Evolutionary conservation across 371 early-diverging fungal species (phyloP).

Genomic region (Actinomortierella ambigua): DNA sequence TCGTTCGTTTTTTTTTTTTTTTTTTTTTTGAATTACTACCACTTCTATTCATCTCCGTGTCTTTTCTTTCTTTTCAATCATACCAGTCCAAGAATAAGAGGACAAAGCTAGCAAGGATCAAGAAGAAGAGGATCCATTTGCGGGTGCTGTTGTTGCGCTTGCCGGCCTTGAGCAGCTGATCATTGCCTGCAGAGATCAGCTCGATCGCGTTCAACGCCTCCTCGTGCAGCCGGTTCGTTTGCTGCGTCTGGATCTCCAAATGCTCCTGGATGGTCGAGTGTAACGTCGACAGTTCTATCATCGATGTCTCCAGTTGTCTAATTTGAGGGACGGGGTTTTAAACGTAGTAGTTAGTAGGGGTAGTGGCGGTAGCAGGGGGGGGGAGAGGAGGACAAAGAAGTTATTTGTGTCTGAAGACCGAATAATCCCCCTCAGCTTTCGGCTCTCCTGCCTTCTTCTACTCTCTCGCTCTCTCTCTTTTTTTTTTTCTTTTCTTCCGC

Average conservation of each 20-base stretch:
- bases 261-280: constrained; percentile 73
- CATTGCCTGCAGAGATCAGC: constrained; percentile 67
- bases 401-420: too few species aligned
- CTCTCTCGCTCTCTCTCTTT: too few species aligned
- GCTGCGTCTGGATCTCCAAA: constrained; percentile 67
- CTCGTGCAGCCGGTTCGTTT: constrained; percentile 74
- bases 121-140: constrained; percentile 71
- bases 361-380: too few species aligned
- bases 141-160: constrained; percentile 67
- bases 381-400: too few species aligned
- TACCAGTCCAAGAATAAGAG: constrained; percentile 80
- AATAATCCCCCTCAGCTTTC: too few species aligned
- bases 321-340: too few species aligned
- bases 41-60: too few species aligned
- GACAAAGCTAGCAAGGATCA: constrained; percentile 72
- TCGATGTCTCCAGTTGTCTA: constrained; percentile 68
- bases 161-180: constrained; percentile 61
- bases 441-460: too few species aligned
- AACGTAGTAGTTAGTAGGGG: too few species aligned
- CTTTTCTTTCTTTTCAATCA: constrained; percentile 47
- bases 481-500: too few species aligned
- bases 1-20: too few species aligned
- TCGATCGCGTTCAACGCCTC: constrained; percentile 69
- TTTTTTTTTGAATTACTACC: too few species aligned
- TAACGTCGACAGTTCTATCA: constrained; percentile 73